phyloP scores from a whole-genome alignment of 129 eudicot genomes.

The Daucus carota region DNA sequence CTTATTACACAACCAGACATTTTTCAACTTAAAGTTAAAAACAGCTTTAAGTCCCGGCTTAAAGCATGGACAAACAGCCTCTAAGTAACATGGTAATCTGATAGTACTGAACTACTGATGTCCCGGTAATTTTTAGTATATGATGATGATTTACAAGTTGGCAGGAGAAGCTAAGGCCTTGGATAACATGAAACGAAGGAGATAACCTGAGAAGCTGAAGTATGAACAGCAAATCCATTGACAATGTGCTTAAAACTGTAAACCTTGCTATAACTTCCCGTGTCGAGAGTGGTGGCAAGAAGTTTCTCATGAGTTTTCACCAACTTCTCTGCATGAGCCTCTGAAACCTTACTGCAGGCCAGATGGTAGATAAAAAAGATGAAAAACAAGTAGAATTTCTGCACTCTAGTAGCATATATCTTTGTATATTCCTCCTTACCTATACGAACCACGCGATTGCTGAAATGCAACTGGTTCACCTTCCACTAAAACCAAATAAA shows the following conservation, averaged over 20 bases:
- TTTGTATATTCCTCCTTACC: conserved; percentile 24
- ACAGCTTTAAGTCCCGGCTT: too few relatives aligned
- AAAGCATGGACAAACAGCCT: too few relatives aligned
- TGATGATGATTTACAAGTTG: too few relatives aligned
- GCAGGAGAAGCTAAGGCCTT: too few relatives aligned
- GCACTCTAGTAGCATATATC: background rate
- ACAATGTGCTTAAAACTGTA: conserved; percentile 84
- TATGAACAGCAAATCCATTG: conserved; percentile 86
- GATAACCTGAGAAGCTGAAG: conserved; percentile 64
- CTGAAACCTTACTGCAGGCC: conserved; percentile 25
- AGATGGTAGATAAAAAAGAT: background rate
- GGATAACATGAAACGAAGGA: background rate
- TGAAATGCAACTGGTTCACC: conserved; percentile 70
- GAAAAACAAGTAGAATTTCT: background rate
- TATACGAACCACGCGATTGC: conserved; percentile 19
- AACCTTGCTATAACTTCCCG: conserved; percentile 62
- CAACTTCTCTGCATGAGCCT: conserved; percentile 57
- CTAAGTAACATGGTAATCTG: too few relatives aligned
- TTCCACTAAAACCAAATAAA: conserved; percentile 65
- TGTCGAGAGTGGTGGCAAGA: conserved; percentile 53
- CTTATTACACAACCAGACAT: too few relatives aligned
- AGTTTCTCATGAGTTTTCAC: conserved; percentile 56
- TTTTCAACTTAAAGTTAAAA: too few relatives aligned
- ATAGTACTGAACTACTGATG: too few relatives aligned
- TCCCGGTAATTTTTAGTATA: too few relatives aligned